Base-by-base conservation (phyloP, 371 early-diverging fungal species). In the Haplosporangium sp. region DNA sequence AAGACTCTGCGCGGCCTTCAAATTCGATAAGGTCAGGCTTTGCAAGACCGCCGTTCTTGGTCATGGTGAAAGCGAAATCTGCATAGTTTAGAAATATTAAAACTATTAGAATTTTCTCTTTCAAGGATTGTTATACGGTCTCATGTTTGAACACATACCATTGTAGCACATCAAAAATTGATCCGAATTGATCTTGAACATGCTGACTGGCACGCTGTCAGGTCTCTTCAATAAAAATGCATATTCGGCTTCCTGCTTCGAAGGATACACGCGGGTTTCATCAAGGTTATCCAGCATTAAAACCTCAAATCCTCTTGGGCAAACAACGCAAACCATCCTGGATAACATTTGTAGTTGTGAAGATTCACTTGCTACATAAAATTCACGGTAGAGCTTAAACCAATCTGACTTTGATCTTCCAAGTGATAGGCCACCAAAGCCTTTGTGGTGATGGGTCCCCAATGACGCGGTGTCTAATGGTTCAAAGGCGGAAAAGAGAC, bases 251-350 rank as follows among this genome's bases (percentile, higher is more conserved):
- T 98, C 96, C 64, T 64, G 48, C 27, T 57, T 63, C 13, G 67
- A 27, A 0, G 81, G 81, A 65, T 67, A 81, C 39, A 72, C 71
- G 69, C 93, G 94, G 8, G 95, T 94, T 48, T 91, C 89, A 37
- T 60, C 65, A 44, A 96, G 86, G 3, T 93, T 89, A 4, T 94
- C 93, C 63, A 96, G 70, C 69, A 95, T 94, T 45, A 98, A 92
- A 52, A 98, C 88, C 77, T 98, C 98, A 83, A 97, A 97, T 0
- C 98, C 98, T 65, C 92, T 93, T 15, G 87, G 86, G 73, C 96
- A 96, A 3, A 96, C 96, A 7, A 97, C 93, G 60, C 93, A 93
- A 19, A 98, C 83, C 64, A 92, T 94, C 44, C 93, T 91, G 39
- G 91, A 90, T 64, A 96, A 74, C 68, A 94, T 93, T 76, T 93